Conservation (phyloP, 176 grass and related monocot species). For the Ampelocalamus luodianensis region DNA sequence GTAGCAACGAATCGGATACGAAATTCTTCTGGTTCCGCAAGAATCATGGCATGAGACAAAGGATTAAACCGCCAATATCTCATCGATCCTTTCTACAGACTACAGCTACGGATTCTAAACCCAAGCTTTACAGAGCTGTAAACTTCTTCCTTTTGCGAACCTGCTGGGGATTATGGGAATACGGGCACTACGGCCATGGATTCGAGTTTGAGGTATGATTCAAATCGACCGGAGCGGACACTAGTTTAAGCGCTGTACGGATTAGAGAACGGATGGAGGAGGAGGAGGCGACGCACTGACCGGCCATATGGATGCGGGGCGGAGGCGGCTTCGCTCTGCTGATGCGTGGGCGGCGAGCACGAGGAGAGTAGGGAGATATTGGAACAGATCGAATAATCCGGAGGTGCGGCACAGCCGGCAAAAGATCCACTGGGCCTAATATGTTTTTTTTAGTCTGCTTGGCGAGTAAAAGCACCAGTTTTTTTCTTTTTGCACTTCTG, state of each 20-base stretch:
- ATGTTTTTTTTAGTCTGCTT: neutral
- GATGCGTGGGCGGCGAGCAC: slow-evolving; percentile 19
- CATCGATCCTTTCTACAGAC: neutral
- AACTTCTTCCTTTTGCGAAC: neutral
- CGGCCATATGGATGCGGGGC: slow-evolving; percentile 37
- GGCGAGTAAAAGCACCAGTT: too few species aligned
- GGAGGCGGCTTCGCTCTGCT: neutral
- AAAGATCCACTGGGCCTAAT: neutral
- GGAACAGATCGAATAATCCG: neutral
- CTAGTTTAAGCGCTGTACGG: neutral
- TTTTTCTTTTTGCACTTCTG: too few species aligned
- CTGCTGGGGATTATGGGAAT: neutral
- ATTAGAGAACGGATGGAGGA: neutral
- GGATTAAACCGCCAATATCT: neutral
- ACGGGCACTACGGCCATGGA: neutral
- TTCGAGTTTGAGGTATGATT: neutral
- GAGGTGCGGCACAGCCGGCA: neutral
- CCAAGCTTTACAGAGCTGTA: neutral
- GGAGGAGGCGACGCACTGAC: slow-evolving; percentile 36
- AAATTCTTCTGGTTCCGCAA: neutral
- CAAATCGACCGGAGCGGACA: neutral
- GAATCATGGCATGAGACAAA: neutral
- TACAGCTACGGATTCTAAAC: neutral
- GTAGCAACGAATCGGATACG: neutral
- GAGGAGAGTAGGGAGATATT: neutral